Percentiles rank a stretch among this genome's conserved stretches.
Conservation (phyloP, 768 basidiomycete genomes). For the Phylloporus arenicola region DNA sequence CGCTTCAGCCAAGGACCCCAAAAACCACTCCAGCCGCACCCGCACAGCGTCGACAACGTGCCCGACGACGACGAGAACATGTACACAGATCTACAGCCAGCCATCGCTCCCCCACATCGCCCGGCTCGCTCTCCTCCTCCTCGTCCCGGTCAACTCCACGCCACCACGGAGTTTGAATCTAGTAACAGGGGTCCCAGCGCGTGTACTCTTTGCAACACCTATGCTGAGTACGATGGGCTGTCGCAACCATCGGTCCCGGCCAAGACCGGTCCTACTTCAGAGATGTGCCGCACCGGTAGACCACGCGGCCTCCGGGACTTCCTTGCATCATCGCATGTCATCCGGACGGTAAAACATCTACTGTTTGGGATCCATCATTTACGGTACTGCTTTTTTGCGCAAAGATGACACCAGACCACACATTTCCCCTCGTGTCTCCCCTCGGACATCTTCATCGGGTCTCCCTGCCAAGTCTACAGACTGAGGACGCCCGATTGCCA, state of each 20-base stretch:
- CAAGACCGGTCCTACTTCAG: conserved; percentile 2
- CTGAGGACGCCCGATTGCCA: conserved; percentile 3
- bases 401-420: background rate
- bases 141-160: conserved; percentile 1
- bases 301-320: background rate
- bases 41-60: background rate
- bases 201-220: conserved; percentile 9
- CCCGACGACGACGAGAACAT: conserved; percentile 1
- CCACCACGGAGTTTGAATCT: conserved; percentile 29
- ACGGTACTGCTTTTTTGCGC: background rate
- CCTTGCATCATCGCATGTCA: background rate
- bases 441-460: conserved; percentile 4
- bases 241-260: conserved; percentile 10
- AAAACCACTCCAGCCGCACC: background rate
- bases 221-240: no score
- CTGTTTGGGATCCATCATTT: background rate
- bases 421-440: background rate
- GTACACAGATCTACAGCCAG: background rate
- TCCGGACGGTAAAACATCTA: background rate
- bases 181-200: conserved; percentile 24
- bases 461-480: background rate
- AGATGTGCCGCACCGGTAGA: background rate
- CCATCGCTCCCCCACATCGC: background rate
- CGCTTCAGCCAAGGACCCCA: conserved; percentile 24
- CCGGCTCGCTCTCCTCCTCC: background rate